Evolutionary conservation across 2,329 filamentous ascomycete genomes (phyloP).

Genomic region (Beauveria sp.): DNA sequence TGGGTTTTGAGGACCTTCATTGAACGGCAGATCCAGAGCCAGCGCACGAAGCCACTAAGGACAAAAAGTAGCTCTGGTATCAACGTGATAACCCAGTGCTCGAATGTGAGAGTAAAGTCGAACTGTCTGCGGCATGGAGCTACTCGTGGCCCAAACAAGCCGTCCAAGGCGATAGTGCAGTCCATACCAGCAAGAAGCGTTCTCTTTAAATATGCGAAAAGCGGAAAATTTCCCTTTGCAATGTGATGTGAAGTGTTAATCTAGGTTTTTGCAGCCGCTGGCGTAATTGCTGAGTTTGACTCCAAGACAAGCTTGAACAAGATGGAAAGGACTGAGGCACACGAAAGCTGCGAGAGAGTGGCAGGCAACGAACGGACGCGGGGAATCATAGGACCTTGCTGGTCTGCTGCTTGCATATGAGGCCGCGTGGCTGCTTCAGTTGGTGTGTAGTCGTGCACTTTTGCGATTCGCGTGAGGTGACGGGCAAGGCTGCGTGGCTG

Average conservation of each 20-base stretch:
- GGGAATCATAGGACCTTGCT: not conserved
- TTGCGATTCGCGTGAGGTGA: too few species aligned
- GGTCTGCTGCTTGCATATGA: not conserved
- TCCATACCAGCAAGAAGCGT: not conserved
- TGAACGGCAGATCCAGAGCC: not conserved
- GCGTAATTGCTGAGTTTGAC: not conserved
- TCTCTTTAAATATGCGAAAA: not conserved
- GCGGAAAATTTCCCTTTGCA: not conserved
- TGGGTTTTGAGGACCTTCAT: not conserved
- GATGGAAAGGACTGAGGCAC: not conserved
- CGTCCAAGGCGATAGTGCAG: not conserved
- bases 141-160: not conserved
- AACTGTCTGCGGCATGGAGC: not conserved
- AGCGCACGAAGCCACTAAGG: not conserved
- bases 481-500: too few species aligned
- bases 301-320: not conserved
- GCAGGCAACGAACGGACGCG: not conserved
- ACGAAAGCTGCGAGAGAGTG: not conserved
- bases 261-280: not conserved
- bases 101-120: slow-evolving; percentile 2
- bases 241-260: not conserved
- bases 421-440: not conserved
- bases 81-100: not conserved
- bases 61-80: not conserved
- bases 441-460: too few species aligned